Conservation (phyloP, 176 grass and related monocot genomes). For the Bothriochloa decipiens region DNA sequence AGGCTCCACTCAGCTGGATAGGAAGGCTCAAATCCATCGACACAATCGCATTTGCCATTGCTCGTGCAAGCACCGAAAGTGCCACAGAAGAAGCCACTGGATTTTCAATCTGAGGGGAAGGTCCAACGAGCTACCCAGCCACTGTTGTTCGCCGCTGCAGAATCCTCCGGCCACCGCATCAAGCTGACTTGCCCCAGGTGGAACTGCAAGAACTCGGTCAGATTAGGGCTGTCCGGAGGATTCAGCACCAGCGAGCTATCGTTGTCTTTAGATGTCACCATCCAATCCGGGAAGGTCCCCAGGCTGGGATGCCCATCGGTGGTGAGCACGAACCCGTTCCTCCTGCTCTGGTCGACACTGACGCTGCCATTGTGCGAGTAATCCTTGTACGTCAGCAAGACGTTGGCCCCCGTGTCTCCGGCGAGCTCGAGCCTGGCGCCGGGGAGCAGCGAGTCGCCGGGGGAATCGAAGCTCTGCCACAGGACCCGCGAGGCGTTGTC, state of each 20-base stretch:
- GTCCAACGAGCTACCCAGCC: no score
- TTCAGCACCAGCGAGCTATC: conserved; percentile 40
- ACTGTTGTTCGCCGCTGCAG: no score
- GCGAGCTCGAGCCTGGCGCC: conserved; percentile 50
- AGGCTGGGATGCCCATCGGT: background rate
- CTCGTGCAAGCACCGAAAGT: no score
- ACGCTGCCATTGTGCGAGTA: conserved; percentile 42
- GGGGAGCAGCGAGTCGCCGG: conserved; percentile 52
- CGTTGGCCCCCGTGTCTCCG: conserved; percentile 43
- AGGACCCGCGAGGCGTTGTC: conserved; percentile 21
- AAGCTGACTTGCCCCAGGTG: no score
- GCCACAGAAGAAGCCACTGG: no score
- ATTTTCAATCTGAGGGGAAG: no score
- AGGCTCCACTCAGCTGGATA: conserved; percentile 32
- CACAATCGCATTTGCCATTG: no score
- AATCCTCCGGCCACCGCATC: no score
- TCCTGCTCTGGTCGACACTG: conserved; percentile 30
- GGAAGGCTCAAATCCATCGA: conserved; percentile 23
- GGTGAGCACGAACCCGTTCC: conserved; percentile 52
- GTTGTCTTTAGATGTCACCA: conserved; percentile 31
- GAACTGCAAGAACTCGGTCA: conserved; percentile 1
- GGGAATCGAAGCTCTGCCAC: conserved; percentile 67
- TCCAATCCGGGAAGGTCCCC: conserved; percentile 54
- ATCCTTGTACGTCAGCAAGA: conserved; percentile 15
- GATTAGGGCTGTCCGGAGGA: background rate